These are phyloP conservation scores for Fulvia fulva DNA, from an alignment of 2,329 filamentous ascomycete genomes.

Conservation along the genomic window DNA sequence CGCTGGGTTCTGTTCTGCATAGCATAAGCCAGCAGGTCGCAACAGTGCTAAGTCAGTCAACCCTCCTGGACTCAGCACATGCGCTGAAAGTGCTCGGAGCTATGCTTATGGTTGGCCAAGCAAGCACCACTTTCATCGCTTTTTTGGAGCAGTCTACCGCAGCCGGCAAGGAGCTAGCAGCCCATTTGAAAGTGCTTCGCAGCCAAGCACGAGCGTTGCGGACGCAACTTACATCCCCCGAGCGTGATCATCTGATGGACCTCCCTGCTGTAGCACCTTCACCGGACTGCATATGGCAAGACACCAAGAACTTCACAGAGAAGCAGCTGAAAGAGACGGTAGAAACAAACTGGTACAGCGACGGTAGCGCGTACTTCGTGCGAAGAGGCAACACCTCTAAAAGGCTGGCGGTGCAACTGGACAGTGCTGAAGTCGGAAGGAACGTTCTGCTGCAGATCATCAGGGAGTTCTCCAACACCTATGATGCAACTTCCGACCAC, in stretches of 20 bases:
- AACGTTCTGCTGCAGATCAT: conserved; percentile 7
- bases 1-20: conserved; percentile 12
- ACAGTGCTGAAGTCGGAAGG: conserved; percentile 17
- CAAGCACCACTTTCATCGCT: conserved; percentile 11
- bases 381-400: conserved; percentile 42
- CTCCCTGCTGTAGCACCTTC: background rate
- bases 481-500: conserved; percentile 8
- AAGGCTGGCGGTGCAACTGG: conserved; percentile 42
- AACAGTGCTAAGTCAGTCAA: conserved; percentile 5
- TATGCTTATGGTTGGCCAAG: conserved; percentile 16
- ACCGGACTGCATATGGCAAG: conserved; percentile 13
- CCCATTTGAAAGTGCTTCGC: conserved; percentile 8
- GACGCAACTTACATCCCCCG: background rate
- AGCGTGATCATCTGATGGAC: background rate
- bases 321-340: conserved; percentile 45
- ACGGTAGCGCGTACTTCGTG: conserved; percentile 46
- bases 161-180: conserved; percentile 3
- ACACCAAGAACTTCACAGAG: conserved; percentile 25
- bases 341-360: conserved; percentile 44
- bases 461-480: conserved; percentile 6
- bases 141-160: conserved; percentile 12
- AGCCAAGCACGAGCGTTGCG: background rate
- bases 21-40: conserved; percentile 16
- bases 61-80: conserved; percentile 15
- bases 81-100: conserved; percentile 10